phyloP scores from a whole-genome alignment of 2,329 filamentous ascomycete species.

The Phialophora tarda region DNA sequence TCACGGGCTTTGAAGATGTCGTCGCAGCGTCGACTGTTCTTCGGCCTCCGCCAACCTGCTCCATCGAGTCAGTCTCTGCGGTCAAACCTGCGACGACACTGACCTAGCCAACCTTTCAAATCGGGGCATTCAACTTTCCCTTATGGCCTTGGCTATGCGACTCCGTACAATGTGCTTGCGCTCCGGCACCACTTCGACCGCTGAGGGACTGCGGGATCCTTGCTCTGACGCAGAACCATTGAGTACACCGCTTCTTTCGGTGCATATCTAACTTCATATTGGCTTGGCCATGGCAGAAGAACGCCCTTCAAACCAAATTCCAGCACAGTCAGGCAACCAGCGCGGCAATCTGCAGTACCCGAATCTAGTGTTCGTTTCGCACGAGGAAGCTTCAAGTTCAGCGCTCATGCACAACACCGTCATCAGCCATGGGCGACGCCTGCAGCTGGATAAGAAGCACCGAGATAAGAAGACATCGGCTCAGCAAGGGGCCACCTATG shows the following conservation, averaged over 20 bases:
- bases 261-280: neutral
- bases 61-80: no score
- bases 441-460: neutral
- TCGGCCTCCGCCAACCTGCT: no score
- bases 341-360: neutral
- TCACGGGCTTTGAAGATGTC: neutral
- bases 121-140: neutral
- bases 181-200: neutral
- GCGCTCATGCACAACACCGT: neutral
- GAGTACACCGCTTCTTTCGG: neutral
- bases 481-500: neutral
- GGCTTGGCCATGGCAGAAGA: neutral
- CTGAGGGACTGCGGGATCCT: no score
- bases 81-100: no score
- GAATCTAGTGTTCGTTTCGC: neutral
- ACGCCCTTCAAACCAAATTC: neutral
- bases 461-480: neutral
- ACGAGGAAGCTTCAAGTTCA: neutral
- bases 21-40: neutral
- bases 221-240: neutral
- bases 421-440: neutral
- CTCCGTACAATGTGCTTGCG: neutral
- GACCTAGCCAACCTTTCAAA: neutral
- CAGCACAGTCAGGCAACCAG: neutral
- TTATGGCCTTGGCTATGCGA: no score